Evolutionary conservation across 1,139 yeast species (phyloP), one percentile per base, ranked within the genome.

Genomic region (Pichia sp.): DNA sequence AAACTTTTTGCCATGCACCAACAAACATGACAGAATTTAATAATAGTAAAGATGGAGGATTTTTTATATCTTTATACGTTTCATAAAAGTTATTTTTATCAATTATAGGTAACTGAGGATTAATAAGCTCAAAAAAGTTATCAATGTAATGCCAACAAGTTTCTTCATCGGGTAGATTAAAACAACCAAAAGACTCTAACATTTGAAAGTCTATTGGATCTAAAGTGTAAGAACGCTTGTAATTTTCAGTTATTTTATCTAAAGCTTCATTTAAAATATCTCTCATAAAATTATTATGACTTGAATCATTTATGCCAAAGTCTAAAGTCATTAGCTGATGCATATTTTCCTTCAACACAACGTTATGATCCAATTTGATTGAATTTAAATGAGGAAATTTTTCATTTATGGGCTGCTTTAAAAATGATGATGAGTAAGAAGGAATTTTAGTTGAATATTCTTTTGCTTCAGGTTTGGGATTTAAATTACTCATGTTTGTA

Each of bases 51-150:
- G 89, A 81, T 13, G 91, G 91, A 14, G 81, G 83, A 60, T 80
- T 82, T 49, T 74, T 67, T 0, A 87, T 81, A 59, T 84, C 84
- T 55, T 77, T 70, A 62, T 78, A 80, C 42, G 70, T 71, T 48
- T 73, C 66, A 82, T 84, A 77, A 63, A 87, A 87, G 61, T 75
- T 76, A 0, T 81, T 72, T 47, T 84, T 72, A 67, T 86, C 81
- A 51, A 87, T 72, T n/a, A 86, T 78, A 2, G 95, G 95, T 58
- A 85, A 88, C 47, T 84, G 80, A 56, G 79, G 79, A 51, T 78
- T 80, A 25, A 63, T 47, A 22, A 38, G 48, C 13, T 56, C 56
- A 62, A 87, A 87, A 67, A 76, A 87, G 44, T 80, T 72, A 48
- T 81, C 75, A 44, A 87, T 76, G 57, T 84, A 73, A 59, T 81